phyloP scores from a whole-genome alignment of 306 rosid genomes.

The Casuarina glauca region DNA sequence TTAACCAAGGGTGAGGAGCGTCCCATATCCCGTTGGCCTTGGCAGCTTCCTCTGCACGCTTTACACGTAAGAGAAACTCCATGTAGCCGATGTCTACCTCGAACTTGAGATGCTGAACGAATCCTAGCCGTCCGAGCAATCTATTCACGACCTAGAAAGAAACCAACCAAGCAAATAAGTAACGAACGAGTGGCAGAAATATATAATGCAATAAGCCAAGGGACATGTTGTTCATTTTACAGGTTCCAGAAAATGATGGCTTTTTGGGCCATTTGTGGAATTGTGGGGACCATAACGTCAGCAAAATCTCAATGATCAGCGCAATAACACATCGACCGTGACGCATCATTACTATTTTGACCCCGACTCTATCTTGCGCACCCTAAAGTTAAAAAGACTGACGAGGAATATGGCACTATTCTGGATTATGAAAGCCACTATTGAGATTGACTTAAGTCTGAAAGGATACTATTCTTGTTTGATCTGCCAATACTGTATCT shows the following conservation, averaged over 20 bases:
- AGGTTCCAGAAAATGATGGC: slow-evolving; percentile 80
- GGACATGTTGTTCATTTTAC: slow-evolving; percentile 35
- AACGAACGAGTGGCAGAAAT: slow-evolving; percentile 17
- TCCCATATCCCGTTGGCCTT: slow-evolving; percentile 75
- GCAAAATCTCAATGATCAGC: slow-evolving; percentile 68
- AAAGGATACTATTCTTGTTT: no score
- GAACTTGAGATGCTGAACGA: slow-evolving; percentile 49
- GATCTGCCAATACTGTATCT: no score
- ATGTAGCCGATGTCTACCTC: slow-evolving; percentile 62
- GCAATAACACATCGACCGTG: slow-evolving; percentile 5
- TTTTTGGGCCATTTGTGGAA: slow-evolving; percentile 73
- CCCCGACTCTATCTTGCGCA: neutral
- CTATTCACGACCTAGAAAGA: slow-evolving; percentile 47
- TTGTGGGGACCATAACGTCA: slow-evolving; percentile 76
- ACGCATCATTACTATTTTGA: slow-evolving; percentile 25
- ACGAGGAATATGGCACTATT: neutral
- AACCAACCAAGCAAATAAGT: neutral
- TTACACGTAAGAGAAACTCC: slow-evolving; percentile 78
- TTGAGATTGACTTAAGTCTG: neutral
- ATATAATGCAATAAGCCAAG: slow-evolving; percentile 27
- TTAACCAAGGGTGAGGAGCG: slow-evolving; percentile 93
- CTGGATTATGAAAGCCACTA: neutral
- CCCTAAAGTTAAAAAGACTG: slow-evolving; percentile 17
- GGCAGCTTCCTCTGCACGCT: slow-evolving; percentile 74
- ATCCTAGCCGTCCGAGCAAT: slow-evolving; percentile 58